Conservation (phyloP, 768 basidiomycete genomes). For the Mycena floridula region DNA sequence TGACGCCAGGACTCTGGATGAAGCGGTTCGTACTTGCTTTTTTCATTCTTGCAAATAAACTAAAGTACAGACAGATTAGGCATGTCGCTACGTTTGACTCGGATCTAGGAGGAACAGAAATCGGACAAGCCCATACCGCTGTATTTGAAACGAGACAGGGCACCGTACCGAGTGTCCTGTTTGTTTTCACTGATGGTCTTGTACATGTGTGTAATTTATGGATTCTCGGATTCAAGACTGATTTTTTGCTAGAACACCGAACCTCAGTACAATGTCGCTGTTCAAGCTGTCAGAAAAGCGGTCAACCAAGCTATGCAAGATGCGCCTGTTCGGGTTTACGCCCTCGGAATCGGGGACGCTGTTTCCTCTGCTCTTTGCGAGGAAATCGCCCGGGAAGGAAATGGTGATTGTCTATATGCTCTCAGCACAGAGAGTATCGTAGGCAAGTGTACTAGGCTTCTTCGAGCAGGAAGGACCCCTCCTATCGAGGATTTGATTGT, state of each 20-base stretch:
- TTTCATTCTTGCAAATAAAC: not conserved
- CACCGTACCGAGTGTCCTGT: slow-evolving; percentile 38
- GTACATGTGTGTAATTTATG: too few relatives aligned
- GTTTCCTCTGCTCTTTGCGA: slow-evolving; percentile 48
- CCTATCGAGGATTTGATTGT: slow-evolving; percentile 38
- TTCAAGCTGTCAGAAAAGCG: slow-evolving; percentile 19
- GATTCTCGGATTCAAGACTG: too few relatives aligned
- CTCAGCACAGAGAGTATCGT: slow-evolving; percentile 36
- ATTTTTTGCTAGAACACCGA: too few relatives aligned
- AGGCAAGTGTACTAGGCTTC: slow-evolving; percentile 41
- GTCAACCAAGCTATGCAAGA: slow-evolving; percentile 21
- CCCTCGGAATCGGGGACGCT: slow-evolving; percentile 48
- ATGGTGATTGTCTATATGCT: slow-evolving; percentile 45
- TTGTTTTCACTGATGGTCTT: slow-evolving; percentile 56
- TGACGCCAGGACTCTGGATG: slow-evolving; percentile 20
- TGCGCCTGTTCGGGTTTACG: slow-evolving; percentile 43
- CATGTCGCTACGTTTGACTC: slow-evolving; percentile 36
- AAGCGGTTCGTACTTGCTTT: slow-evolving; percentile 28
- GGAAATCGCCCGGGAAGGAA: slow-evolving; percentile 47
- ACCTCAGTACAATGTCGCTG: too few relatives aligned
- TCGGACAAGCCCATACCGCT: slow-evolving; percentile 30
- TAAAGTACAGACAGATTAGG: slow-evolving; percentile 26
- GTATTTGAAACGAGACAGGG: slow-evolving; percentile 29
- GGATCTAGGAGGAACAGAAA: slow-evolving; percentile 47
- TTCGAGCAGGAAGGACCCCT: slow-evolving; percentile 44